Percentiles rank a stretch among this genome's conserved stretches.
Conservation (phyloP, 495 filamentous ascomycete genomes). For the Penicillium simplicissimum region DNA sequence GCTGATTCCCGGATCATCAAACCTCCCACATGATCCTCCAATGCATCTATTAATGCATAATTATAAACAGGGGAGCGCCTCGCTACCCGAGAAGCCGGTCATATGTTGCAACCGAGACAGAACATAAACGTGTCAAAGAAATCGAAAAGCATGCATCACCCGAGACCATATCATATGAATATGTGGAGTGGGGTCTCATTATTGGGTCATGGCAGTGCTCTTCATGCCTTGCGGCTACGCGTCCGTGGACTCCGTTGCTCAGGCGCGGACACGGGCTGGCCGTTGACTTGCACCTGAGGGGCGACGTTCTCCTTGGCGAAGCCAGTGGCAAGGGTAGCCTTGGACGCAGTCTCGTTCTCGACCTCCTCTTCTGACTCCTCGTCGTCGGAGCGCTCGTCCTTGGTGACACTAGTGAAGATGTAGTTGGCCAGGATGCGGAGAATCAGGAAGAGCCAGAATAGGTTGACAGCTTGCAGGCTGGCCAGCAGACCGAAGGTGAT, state of each 20-base stretch:
- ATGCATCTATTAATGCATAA: slow-evolving; percentile 16
- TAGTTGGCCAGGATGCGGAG: slow-evolving; percentile 67
- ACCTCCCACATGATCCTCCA: background rate
- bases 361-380: slow-evolving; percentile 54
- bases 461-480: slow-evolving; percentile 74
- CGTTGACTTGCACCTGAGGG: slow-evolving; percentile 43
- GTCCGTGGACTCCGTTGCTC: slow-evolving; percentile 28
- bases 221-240: slow-evolving; percentile 28
- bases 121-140: background rate
- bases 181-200: background rate
- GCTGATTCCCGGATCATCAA: background rate
- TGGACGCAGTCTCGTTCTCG: slow-evolving; percentile 24
- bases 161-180: background rate
- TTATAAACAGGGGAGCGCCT: slow-evolving; percentile 18
- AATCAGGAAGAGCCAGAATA: slow-evolving; percentile 88
- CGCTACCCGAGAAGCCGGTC: background rate
- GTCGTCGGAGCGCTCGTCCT: slow-evolving; percentile 63
- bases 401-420: slow-evolving; percentile 48
- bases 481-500: slow-evolving; percentile 73
- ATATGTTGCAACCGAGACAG: slow-evolving; percentile 10
- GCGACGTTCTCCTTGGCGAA: slow-evolving; percentile 39
- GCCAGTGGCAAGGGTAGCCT: slow-evolving; percentile 35
- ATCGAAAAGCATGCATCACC: background rate
- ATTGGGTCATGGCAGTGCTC: background rate
- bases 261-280: slow-evolving; percentile 34